These are phyloP conservation scores for Plenodomus biglobosus DNA, from an alignment of 2,329 filamentous ascomycete genomes.

Conservation along the genomic window DNA sequence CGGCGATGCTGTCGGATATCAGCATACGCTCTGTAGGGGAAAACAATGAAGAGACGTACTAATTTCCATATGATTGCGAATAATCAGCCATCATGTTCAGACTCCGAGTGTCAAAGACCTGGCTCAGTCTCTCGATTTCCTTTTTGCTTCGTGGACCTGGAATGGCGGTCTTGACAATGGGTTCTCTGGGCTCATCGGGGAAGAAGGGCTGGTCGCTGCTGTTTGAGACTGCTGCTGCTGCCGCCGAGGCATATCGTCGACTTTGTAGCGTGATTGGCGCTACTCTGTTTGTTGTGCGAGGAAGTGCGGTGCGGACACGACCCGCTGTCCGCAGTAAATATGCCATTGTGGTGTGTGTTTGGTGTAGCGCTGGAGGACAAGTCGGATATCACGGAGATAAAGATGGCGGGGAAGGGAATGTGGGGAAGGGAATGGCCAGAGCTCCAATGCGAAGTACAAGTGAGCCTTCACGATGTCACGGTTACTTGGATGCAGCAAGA, in stretches of 20 bases:
- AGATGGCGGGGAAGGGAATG: not conserved
- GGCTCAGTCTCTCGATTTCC: slow-evolving; percentile 68
- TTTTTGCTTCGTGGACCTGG: slow-evolving; percentile 75
- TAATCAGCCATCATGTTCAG: slow-evolving; percentile 62
- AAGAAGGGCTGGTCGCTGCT: slow-evolving; percentile 55
- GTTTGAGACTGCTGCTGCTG: slow-evolving; percentile 33
- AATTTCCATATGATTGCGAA: slow-evolving; percentile 64
- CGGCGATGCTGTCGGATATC: slow-evolving; percentile 54
- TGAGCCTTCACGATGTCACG: no score
- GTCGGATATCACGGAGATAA: not conserved
- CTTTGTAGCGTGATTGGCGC: slow-evolving; percentile 23
- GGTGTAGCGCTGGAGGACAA: not conserved
- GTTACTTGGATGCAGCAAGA: no score
- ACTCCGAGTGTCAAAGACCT: slow-evolving; percentile 83
- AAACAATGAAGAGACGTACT: slow-evolving; percentile 47
- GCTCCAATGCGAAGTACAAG: not conserved
- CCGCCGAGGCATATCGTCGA: slow-evolving; percentile 37
- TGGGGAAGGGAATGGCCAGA: not conserved
- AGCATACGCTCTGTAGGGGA: not conserved
- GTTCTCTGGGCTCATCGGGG: slow-evolving; percentile 60
- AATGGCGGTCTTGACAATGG: slow-evolving; percentile 60
- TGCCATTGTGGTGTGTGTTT: slow-evolving; percentile 28
- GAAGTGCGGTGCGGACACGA: slow-evolving; percentile 20
- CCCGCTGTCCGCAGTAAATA: slow-evolving; percentile 34
- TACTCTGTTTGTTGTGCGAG: slow-evolving; percentile 14